phyloP scores from a whole-genome alignment of 2,329 filamentous ascomycete species.

The Pseudogymnoascus sp. region DNA sequence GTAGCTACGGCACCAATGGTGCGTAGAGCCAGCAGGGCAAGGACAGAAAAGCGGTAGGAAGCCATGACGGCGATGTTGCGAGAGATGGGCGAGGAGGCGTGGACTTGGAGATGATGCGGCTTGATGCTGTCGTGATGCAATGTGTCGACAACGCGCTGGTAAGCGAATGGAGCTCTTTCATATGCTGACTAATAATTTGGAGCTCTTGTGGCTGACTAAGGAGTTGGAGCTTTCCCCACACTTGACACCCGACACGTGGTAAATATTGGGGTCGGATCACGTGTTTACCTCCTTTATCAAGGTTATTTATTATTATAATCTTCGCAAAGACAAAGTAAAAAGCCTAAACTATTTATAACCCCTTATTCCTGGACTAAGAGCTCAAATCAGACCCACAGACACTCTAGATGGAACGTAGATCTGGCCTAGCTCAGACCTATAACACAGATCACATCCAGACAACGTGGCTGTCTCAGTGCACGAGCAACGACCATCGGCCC shows the following conservation, averaged over 20 bases:
- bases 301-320: not conserved
- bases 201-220: not conserved
- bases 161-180: not conserved
- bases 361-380: not conserved
- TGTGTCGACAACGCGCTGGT: not conserved
- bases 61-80: slow-evolving; percentile 45
- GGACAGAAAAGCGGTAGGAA: slow-evolving; percentile 61
- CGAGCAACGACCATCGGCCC: not conserved
- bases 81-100: not conserved
- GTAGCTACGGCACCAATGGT: slow-evolving; percentile 57
- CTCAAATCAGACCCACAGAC: not conserved
- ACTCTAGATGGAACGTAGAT: not conserved
- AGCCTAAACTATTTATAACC: not conserved
- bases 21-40: slow-evolving; percentile 64
- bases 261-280: not conserved
- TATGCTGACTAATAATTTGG: not conserved
- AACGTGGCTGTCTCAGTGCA: not conserved
- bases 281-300: not conserved
- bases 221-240: not conserved
- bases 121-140: not conserved
- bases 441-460: not conserved
- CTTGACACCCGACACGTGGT: not conserved
- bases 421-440: not conserved
- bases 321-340: not conserved
- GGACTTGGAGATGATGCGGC: not conserved